Evolutionary conservation across 2,329 filamentous ascomycete species (phyloP), one percentile per base, ranked within the genome.

Genomic region (Pseudopyricularia javanii): DNA sequence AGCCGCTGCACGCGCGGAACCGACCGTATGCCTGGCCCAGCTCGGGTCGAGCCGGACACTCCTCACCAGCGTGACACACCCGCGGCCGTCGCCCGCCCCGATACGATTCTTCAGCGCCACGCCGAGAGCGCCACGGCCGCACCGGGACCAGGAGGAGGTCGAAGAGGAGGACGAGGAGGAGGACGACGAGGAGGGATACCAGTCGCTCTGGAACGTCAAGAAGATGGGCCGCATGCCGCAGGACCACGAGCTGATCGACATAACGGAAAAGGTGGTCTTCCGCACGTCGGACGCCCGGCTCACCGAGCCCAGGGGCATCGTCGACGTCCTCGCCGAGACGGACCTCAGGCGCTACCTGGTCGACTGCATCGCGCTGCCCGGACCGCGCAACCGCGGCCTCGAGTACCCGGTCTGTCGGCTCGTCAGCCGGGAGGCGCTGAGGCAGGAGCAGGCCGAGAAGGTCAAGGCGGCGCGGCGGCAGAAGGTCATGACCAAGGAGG

Each of bases 361-460:
- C 33, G 70, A 71, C 53, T 70, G 72, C 64, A 56, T 74, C 4
- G 62, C 63, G 49, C 60, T 70, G 35, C 72, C 70, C 55, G 20
- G 45, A 14, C 49, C 30, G 12, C 15, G n/a, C n/a, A 34, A 24
- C 22, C 20, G 26, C 17, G 51, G 52, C 28, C 55, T 56, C 6
- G 57, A 59, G 50, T 70, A 62, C 53, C 82, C 88, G 1, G 74
- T 91, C 33, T 94, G 88, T 74, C 84, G 82, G 59, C 72, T 95
- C 47, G 64, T 88, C 30, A 74, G 81, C 64, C 83, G 82, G 59
- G 66, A 67, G 47, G 76, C 71, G 1, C 68, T 76, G 52, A 66
- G 69, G 55, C 66, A 72, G 58, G 64, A 66, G 50, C 58, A 65
- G 43, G 73, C 73, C 56, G 67, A 73, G 59, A 71, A 63, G 58